Evolutionary conservation across 2,329 filamentous ascomycete genomes (phyloP), one percentile per base, ranked within the genome.

Genomic region (Sclerotinia subarctica): DNA sequence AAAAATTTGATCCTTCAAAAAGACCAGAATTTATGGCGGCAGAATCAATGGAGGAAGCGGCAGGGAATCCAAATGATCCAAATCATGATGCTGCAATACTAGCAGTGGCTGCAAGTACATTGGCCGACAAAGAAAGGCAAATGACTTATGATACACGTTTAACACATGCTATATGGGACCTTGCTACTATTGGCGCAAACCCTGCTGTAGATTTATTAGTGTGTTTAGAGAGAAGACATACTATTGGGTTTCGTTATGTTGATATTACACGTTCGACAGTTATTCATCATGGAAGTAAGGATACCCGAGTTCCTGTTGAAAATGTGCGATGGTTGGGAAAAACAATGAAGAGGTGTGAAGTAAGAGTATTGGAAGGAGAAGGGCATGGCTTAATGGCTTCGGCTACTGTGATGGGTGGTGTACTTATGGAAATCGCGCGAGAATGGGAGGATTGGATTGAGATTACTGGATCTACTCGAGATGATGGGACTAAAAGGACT

Each of bases 331-430:
- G 95, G 95, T 84, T 99, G 10, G 94, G 93, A 69, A 94, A 94
- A 79, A 91, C 91, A 53, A 98, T 99, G 94, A 88, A 91, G 42
- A 85, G 92, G 59, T 98, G 94, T 78, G 95, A 98, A 78, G 92
- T 99, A 19, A 84, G 94, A 6, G 88, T 98, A 6, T 83, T 99
- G 3, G 91, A 96, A 73, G 93, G 92, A 7, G 94, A 99, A 78
- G 93, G 94, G 3, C 95, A 99, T 77, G 94, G 95, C 0, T 82
- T 99, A 32, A 99, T 99, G 95, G 95, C 95, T 0, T 96, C 90
- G 73, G 94, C 95, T 0, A 83, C 84, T 19, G 94, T 98, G 56
- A 99, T 99, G 95, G 92, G 93, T 54, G 88, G 90, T 26, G 91
- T 98, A n/a, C 81, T 99, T 47, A 94, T 93, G 79, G 95, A 99